Conservation (phyloP, 2,329 filamentous ascomycete genomes). For the Diplocarpon mali region DNA sequence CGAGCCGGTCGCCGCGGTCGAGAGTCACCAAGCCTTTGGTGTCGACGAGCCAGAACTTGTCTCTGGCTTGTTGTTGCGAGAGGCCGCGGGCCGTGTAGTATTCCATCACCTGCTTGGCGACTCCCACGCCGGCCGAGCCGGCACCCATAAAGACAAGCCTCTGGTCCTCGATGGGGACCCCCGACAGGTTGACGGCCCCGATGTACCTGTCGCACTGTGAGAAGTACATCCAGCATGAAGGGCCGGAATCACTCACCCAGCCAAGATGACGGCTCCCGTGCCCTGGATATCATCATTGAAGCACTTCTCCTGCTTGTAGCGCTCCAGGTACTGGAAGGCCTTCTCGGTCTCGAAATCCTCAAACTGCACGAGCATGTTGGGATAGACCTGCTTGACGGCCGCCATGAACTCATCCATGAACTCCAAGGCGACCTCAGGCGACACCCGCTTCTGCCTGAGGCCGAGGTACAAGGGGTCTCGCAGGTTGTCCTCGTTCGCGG, state of each 20-base stretch:
- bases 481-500: constrained; percentile 54
- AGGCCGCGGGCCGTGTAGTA: constrained; percentile 91
- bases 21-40: constrained; percentile 89
- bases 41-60: constrained; percentile 96
- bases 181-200: constrained; percentile 70
- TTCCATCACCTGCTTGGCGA: constrained; percentile 94
- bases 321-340: constrained; percentile 85
- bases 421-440: constrained; percentile 67
- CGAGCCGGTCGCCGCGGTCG: constrained; percentile 87
- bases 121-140: constrained; percentile 89
- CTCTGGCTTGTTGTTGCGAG: constrained; percentile 73
- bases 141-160: constrained; percentile 93
- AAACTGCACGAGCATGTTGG: constrained; percentile 69
- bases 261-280: constrained; percentile 89
- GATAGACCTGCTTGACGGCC: constrained; percentile 65
- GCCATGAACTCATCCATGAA: constrained; percentile 98
- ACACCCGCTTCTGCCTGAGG: constrained; percentile 70
- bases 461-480: constrained; percentile 77
- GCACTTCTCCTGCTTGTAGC: constrained; percentile 87
- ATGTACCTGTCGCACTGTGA: too few relatives aligned
- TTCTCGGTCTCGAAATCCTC: constrained; percentile 92
- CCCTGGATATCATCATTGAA: constrained; percentile 99
- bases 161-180: constrained; percentile 78
- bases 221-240: constrained; percentile 18
- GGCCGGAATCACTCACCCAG: constrained; percentile 43